Evolutionary conservation across 2,329 filamentous ascomycete species (phyloP), one percentile per base, ranked within the genome.

Genomic region (Daldinia eschscholtzii): DNA sequence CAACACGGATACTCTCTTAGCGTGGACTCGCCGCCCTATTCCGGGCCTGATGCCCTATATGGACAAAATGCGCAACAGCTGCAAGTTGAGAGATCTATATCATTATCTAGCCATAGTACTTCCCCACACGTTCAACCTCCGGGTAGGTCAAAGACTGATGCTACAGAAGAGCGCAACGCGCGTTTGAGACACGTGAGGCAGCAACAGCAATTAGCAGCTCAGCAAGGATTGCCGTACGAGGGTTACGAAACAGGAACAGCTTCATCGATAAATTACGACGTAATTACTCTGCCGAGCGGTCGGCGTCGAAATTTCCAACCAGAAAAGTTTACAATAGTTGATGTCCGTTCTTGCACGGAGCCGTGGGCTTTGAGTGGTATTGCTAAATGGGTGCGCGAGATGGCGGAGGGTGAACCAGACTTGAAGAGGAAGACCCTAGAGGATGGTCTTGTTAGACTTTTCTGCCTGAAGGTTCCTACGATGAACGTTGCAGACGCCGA

Each of bases 401-500:
- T 98, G 88, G 93, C 93, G 10, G 94, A 98, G 74, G 94, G 95
- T 42, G 95, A 98, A 76, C 89, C 91, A 10, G 94, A 99, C 79
- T 83, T 99, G 53, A 94, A 92, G 77, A 89, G 92, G 76, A 92
- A 93, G 76, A 91, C 92, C 1, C 90, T 99, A 58, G 91, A 93
- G 65, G 94, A 98, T 73, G 94, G 93, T 2, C 85, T 99, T 46
- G 90, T 97, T 46, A 92, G 91, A 33, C 84, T 99, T 6, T 98
- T 99, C 79, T 97, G 93, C 1, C 88, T 93, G 81, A 98, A 98
- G 80, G 94, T 99, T 0, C 94, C 96, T 0, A 99, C 94, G 0
- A 98, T 99, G 93, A 98, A 99, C 75, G 95, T 96, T 46, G 94
- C 95, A 5, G 97, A 99, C 83, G 96, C 96, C 0, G 96, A 99